Percentiles rank a stretch among this genome's conserved stretches.
Conservation (phyloP, 2,329 filamentous ascomycete species). For the Aspergillus pseudoglaucus region DNA sequence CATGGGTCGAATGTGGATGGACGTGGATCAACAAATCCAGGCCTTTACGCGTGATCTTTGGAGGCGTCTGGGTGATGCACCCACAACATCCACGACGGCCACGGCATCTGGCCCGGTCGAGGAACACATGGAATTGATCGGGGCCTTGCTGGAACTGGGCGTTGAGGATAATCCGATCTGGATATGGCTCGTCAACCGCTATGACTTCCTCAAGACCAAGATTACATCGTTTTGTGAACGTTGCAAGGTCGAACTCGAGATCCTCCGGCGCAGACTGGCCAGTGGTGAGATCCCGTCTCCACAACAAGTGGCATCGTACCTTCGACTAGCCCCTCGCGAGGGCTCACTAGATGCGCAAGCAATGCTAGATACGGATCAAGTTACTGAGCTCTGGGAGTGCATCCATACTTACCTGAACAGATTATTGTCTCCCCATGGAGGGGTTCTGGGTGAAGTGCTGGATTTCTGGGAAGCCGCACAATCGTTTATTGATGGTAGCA, state of each 20-base stretch:
- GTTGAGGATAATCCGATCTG: slow-evolving; percentile 95
- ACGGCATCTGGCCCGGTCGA: slow-evolving; percentile 54
- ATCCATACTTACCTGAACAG: slow-evolving; percentile 66
- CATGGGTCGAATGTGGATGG: slow-evolving; percentile 89
- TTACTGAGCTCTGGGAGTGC: slow-evolving; percentile 91
- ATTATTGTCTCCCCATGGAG: slow-evolving; percentile 66
- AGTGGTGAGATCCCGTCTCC: slow-evolving; percentile 64
- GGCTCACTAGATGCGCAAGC: slow-evolving; percentile 54
- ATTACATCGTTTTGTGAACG: slow-evolving; percentile 75
- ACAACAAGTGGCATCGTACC: slow-evolving; percentile 64
- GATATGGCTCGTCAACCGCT: slow-evolving; percentile 87
- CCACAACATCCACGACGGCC: slow-evolving; percentile 49
- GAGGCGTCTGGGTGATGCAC: slow-evolving; percentile 67
- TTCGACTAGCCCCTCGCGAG: slow-evolving; percentile 67
- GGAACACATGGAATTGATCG: slow-evolving; percentile 88
- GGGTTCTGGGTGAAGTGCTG: slow-evolving; percentile 79
- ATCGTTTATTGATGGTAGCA: slow-evolving; percentile 80
- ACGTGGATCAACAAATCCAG: slow-evolving; percentile 81
- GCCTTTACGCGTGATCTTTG: slow-evolving; percentile 84
- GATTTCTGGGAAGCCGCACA: slow-evolving; percentile 93
- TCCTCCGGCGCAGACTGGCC: slow-evolving; percentile 74
- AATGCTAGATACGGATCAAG: slow-evolving; percentile 68
- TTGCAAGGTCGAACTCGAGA: slow-evolving; percentile 87
- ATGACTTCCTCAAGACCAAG: slow-evolving; percentile 81
- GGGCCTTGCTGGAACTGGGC: slow-evolving; percentile 82